phyloP scores from a whole-genome alignment of 179 eudicot species.

The Monotropa hypopitys region DNA sequence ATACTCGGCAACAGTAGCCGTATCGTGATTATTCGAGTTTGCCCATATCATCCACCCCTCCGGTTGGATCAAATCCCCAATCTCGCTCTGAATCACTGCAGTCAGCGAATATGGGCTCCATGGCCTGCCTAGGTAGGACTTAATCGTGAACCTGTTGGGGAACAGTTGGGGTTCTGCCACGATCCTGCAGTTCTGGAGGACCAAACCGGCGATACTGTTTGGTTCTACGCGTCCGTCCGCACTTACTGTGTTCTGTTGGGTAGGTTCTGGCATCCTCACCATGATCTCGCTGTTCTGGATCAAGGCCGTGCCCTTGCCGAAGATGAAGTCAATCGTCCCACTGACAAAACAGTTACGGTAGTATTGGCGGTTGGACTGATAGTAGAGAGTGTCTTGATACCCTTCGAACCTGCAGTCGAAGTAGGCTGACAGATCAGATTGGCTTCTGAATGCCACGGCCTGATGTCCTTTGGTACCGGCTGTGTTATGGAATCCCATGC shows the following conservation, averaged over 20 bases:
- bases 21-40: constrained; percentile 2
- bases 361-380: constrained; percentile 31
- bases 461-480: constrained; percentile 44
- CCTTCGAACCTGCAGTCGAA: constrained; percentile 42
- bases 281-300: constrained; percentile 35
- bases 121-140: constrained; percentile 34
- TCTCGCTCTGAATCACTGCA: constrained; percentile 21
- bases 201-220: constrained; percentile 20
- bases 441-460: constrained; percentile 45
- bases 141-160: constrained; percentile 16
- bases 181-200: constrained; percentile 38
- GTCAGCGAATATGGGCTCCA: constrained; percentile 28
- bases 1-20: constrained; percentile 24
- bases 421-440: constrained; percentile 32
- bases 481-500: constrained; percentile 38
- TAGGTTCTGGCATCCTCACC: constrained; percentile 21
- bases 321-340: constrained; percentile 44
- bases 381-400: constrained; percentile 37
- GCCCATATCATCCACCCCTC: constrained; percentile 27
- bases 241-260: constrained; percentile 28
- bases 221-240: constrained; percentile 31
- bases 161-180: constrained; percentile 25
- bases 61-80: constrained; percentile 33
- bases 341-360: constrained; percentile 35
- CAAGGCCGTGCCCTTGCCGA: constrained; percentile 25